Base-by-base conservation (phyloP, 2,329 filamentous ascomycete genomes). In the Aspergillus puulaauensis region DNA sequence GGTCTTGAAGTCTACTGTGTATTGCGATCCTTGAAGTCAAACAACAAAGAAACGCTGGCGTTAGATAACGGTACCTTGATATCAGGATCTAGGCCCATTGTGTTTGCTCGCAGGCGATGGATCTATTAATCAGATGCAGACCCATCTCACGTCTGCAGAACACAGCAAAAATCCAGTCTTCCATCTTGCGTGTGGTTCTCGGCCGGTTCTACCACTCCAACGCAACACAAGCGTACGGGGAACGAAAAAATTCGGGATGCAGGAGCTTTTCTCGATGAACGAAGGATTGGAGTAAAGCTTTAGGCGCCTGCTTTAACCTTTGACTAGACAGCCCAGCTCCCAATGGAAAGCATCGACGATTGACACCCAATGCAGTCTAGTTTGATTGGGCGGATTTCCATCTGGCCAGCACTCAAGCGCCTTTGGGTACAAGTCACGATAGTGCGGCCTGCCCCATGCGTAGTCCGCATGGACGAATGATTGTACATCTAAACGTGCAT, bases 361-460 rank as follows among this genome's bases (percentile, higher is more conserved):
- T 58, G 46, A 35, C 44, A 58, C 50, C 56, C 51, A 58, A 58
- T n/a, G 19, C 27, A 52, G 35, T 58, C 46, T 24, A 58, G 23
- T 39, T 19, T 54, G 46, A 58, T 58, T 58, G 51, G 45, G 56
- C 40, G 24, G 54, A 27, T 44, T 50, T 44, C 37, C 27, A 51
- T 52, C 54, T 58, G 52, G 56, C 57, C 47, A 54, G 52, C 53
- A 57, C 52, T 54, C 35, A 43, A 45, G 46, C 49, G 40, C 31
- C 47, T 54, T 58, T 54, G 56, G 56, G 56, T 58, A 58, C 56
- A 51, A 58, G 64, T 64, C 64, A 62, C 62, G 65, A 58, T 41
- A 44, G 46, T 52, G 53, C 41, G 27, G 33, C 23, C 49, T 19
- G 49, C 15, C 33, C 39, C 40, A 58, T 47, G 46, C 49, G 33